These are phyloP conservation scores for Clathrospora elynae DNA, from an alignment of 2,329 filamentous ascomycete genomes.

Conservation along the genomic window DNA sequence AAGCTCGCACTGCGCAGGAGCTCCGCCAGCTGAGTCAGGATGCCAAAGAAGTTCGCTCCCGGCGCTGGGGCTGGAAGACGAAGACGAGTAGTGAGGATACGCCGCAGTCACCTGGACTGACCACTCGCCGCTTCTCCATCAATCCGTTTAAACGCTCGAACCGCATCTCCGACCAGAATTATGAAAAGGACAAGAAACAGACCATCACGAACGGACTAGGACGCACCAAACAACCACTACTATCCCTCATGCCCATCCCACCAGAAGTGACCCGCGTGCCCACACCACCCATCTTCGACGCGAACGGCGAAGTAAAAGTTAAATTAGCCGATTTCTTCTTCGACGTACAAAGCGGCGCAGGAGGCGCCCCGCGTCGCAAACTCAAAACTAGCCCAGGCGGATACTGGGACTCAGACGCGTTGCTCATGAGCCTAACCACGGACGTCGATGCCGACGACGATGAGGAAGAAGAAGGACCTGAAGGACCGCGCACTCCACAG, in stretches of 20 bases:
- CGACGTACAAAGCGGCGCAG: slow-evolving; percentile 25
- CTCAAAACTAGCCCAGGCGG: slow-evolving; percentile 21
- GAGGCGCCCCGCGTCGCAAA: slow-evolving; percentile 11
- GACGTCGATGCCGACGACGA: slow-evolving; percentile 20
- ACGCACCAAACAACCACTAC: slow-evolving; percentile 6
- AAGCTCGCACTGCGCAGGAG: slow-evolving; percentile 14
- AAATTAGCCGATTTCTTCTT: slow-evolving; percentile 45
- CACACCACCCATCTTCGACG: slow-evolving; percentile 35
- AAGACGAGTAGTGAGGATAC: slow-evolving; percentile 21
- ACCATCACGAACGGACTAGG: slow-evolving; percentile 5
- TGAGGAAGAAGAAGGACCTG: slow-evolving; percentile 32
- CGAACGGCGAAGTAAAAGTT: slow-evolving; percentile 32
- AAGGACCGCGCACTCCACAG: slow-evolving; percentile 13
- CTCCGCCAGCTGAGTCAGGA: slow-evolving; percentile 24
- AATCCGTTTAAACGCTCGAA: slow-evolving; percentile 28
- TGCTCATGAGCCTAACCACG: slow-evolving; percentile 41
- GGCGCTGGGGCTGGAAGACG: slow-evolving; percentile 30
- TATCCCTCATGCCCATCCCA: slow-evolving; percentile 16
- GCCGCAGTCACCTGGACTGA: slow-evolving; percentile 9
- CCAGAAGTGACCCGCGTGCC: slow-evolving; percentile 33
- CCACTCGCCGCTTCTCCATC: slow-evolving; percentile 16
- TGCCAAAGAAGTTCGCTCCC: slow-evolving; percentile 13
- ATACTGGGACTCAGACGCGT: slow-evolving; percentile 44
- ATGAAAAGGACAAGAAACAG: slow-evolving; percentile 4
- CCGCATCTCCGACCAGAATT: slow-evolving; percentile 15